phyloP scores from a whole-genome alignment of 768 basidiomycete genomes.

The Leccinum aurantiacum region DNA sequence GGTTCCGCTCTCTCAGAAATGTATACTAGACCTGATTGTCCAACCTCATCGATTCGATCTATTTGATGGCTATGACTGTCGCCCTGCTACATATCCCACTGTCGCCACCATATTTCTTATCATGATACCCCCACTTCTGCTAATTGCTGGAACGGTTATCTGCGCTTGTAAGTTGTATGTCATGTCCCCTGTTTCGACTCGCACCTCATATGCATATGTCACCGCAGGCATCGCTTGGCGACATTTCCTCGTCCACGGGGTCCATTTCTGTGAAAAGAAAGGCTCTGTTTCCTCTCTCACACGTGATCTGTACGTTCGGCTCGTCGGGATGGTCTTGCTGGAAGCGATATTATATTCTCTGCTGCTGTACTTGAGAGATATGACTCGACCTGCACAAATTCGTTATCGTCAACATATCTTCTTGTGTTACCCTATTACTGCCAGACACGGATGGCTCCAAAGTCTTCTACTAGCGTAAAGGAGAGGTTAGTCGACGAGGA shows the following conservation, averaged over 20 bases:
- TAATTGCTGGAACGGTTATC: conserved; percentile 32
- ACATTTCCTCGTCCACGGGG: conserved; percentile 48
- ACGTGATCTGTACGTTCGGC: conserved; percentile 56
- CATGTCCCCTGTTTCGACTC: conserved; percentile 11
- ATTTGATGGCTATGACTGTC: conserved; percentile 42
- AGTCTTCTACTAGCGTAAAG: conserved; percentile 50
- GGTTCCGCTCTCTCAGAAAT: not conserved
- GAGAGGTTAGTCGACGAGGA: conserved; percentile 76
- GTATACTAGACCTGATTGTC: conserved; percentile 35
- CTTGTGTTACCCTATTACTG: not conserved
- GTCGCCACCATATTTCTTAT: conserved; percentile 35
- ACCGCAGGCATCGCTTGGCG: conserved; percentile 39
- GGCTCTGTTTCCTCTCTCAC: conserved; percentile 37
- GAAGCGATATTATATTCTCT: conserved; percentile 41
- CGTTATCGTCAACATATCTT: not conserved
- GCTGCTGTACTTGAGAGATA: conserved; percentile 9
- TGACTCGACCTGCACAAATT: conserved; percentile 26
- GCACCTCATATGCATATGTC: not conserved
- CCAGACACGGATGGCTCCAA: conserved; percentile 58
- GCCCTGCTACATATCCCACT: conserved; percentile 34
- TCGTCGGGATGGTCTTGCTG: conserved; percentile 50
- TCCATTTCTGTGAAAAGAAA: conserved; percentile 43
- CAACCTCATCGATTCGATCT: conserved; percentile 47
- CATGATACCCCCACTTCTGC: conserved; percentile 36
- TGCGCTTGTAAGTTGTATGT: conserved; percentile 38